Conservation (phyloP, 306 rosid genomes). For the Cucumis sativus region DNA sequence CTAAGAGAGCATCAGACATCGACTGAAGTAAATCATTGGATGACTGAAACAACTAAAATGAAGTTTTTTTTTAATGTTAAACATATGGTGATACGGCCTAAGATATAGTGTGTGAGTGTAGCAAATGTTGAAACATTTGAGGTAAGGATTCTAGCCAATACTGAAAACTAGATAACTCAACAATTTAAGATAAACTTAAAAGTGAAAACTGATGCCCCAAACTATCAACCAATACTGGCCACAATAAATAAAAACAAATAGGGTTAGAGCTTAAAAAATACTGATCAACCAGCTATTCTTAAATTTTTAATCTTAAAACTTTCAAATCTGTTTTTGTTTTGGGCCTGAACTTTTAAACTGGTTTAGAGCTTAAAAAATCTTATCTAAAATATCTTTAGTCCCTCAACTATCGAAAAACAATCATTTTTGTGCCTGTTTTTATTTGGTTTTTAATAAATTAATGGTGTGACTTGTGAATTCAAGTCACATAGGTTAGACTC, state of each 20-base stretch:
- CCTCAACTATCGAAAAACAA: background rate
- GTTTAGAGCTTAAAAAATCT: no score
- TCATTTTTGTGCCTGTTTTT: background rate
- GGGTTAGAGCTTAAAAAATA: no score
- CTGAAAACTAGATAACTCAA: background rate
- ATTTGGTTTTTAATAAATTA: no score
- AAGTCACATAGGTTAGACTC: background rate
- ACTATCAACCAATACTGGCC: background rate
- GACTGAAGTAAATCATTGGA: background rate
- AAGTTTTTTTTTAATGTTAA: background rate
- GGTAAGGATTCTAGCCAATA: background rate
- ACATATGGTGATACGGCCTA: background rate
- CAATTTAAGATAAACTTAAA: background rate
- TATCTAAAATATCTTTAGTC: background rate
- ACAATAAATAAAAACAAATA: background rate
- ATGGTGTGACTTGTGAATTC: background rate
- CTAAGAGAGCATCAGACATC: background rate
- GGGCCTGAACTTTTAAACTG: no score
- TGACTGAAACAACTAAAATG: background rate
- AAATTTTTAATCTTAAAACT: background rate
- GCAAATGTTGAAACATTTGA: background rate
- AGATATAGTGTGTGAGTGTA: background rate
- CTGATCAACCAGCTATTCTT: background rate
- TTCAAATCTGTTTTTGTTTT: no score
- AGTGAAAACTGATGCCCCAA: background rate